Conservation (phyloP, 2,329 filamentous ascomycete genomes). For the Verticillium longisporum region DNA sequence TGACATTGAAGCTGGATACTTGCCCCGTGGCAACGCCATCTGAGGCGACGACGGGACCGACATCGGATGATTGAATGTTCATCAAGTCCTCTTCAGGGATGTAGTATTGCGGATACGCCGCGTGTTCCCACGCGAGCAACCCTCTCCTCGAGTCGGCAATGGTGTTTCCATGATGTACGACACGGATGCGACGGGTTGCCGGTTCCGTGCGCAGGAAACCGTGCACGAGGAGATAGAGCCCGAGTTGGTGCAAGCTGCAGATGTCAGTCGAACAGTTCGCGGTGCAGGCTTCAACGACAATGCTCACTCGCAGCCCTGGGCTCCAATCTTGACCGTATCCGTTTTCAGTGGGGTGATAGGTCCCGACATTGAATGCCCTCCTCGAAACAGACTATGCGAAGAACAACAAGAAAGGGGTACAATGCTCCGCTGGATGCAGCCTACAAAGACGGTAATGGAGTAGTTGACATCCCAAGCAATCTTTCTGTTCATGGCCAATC, state of each 20-base stretch:
- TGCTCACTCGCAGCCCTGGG: not conserved
- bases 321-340: not conserved
- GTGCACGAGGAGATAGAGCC: constrained; percentile 16
- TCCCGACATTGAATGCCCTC: too few relatives aligned
- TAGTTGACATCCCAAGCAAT: too few relatives aligned
- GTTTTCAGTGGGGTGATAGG: not conserved
- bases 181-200: constrained; percentile 23
- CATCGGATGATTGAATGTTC: not conserved
- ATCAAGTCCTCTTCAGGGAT: constrained; percentile 17
- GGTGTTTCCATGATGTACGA: constrained; percentile 22
- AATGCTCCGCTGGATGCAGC: too few relatives aligned
- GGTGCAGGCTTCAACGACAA: not conserved
- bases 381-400: too few relatives aligned
- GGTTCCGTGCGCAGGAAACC: constrained; percentile 14
- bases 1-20: not conserved
- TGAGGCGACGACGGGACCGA: too few relatives aligned
- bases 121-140: constrained; percentile 37
- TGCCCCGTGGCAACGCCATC: not conserved
- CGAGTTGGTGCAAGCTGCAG: constrained; percentile 20
- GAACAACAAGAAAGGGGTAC: too few relatives aligned
- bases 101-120: constrained; percentile 40
- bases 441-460: too few relatives aligned
- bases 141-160: constrained; percentile 30
- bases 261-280: not conserved
- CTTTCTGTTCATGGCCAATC: too few relatives aligned